Evolutionary conservation across 768 basidiomycete genomes (phyloP), one percentile per base, ranked within the genome.

Genomic region (Thelephora ganbajun): DNA sequence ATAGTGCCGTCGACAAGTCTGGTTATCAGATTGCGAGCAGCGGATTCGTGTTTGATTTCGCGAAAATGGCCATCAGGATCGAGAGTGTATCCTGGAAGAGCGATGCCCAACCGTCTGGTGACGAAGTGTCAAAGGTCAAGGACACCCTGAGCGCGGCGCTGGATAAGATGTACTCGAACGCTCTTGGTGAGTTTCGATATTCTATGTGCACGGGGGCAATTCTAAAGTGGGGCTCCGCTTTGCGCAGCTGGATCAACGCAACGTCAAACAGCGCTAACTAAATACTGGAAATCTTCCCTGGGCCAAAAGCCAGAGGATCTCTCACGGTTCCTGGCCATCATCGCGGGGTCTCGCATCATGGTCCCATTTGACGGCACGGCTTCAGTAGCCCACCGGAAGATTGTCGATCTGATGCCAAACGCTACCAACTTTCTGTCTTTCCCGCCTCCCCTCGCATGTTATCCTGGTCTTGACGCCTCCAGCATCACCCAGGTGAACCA

Each of bases 11-110:
- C 3, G 30, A 55, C n/a, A 52, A 9, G 9, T 70, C 72, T 52
- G 69, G 26, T 30, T 30, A 30, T 9, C 26, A 30, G 26, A 30
- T 64, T 9, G 63, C 62, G 1, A 60, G 63, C 12, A 69, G 72
- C 23, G 81, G 80, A 6, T 79, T 70, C 53, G 64, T 53, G 20
- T 82, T 74, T 57, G 66, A 83, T 57, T 81, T 81, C 55, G 78
- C 77, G 11, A 59, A 67, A 5, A 79, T 77, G 59, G 70, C 67
- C 20, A 59, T 79, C 19, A 59, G 60, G 3, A 64, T 66, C 35
- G 73, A 70, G 12, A 48, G 61, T 14, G 63, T 69, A 6, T 67
- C 68, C 0, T 83, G 79, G 56, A 51, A 60, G 4, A 53, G 51
- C 9, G 62, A 72, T 46, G 77, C 72, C 0, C 66, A 73, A 39